Base-by-base conservation (phyloP, 768 basidiomycete species). In the Pulveroboletus sp. region DNA sequence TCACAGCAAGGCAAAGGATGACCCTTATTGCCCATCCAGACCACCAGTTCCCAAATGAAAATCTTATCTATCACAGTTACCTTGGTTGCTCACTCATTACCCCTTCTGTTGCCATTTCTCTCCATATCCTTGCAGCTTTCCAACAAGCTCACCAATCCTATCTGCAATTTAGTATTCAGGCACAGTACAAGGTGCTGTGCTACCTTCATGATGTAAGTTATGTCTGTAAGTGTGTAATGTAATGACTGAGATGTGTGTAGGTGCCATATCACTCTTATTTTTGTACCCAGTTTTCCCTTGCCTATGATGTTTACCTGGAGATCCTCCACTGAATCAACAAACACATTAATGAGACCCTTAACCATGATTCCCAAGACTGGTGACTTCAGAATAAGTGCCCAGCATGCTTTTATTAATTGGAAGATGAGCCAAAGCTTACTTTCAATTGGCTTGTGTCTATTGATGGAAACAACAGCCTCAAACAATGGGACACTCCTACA, bases 321-420 rank as follows among this genome's bases (percentile, higher is more conserved):
- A 36, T 36, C 17, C 4, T 36, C 35, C 32, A 33, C 15, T 5
- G 14, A 6, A 14, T 33, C 6, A 5, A 33, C 32, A 13, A 33
- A 33, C 6, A 1, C 6, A n/a, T 49, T 14, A 13, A 32, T 6
- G n/a, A 3, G 18, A 15, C 15, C 4, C 38, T 57, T 3, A 24
- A 11, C 11, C 32, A 15, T 1, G 8, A 51, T 8, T 7, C 27
- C 6, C 32, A 32, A 13, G 32, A 32, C 4, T 32, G 32, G 32
- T 2, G 32, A 14, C 32, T 32, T 32, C 32, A 32, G 6, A 32
- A 32, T 13, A 6, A 32, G 14, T 32, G 32, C 32, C 32, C 32
- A 14, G 32, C 53, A 0, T 59, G 58, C 13, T 57, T 52, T 4
- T 54, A 60, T 9, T 15, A 26, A 3, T 27, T 60, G 0, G n/a